A percentile compares a stretch with the other conserved stretches of the same genome.
phyloP scores from a whole-genome alignment of 2,329 filamentous ascomycete genomes.

The Fusarium lyarnte region DNA sequence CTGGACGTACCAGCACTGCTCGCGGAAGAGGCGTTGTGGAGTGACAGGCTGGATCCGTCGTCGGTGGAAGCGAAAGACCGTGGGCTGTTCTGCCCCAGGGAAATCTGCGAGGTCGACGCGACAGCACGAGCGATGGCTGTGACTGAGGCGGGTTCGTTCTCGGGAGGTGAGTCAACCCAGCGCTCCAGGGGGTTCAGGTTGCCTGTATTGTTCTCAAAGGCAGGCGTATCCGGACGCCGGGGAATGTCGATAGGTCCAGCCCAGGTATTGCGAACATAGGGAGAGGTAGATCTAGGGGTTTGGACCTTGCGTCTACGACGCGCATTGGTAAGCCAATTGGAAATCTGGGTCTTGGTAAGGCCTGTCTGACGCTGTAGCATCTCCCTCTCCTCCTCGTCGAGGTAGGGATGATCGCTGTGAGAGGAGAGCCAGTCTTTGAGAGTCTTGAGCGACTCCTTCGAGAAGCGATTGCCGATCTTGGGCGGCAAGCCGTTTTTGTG shows the following conservation, averaged over 20 bases:
- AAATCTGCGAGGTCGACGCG: rapidly evolving
- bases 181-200: neutral
- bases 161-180: neutral
- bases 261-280: neutral
- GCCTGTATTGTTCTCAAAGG: neutral
- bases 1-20: neutral
- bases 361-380: neutral
- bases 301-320: neutral
- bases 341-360: neutral
- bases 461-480: neutral
- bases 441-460: neutral
- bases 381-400: neutral
- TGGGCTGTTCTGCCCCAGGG: rapidly evolving
- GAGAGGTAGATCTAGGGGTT: neutral
- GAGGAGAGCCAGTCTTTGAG: rapidly evolving
- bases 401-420: neutral
- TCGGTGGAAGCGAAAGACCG: neutral
- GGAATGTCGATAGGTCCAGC: neutral
- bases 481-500: neutral
- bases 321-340: neutral
- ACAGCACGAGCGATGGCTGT: neutral
- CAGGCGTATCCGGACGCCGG: neutral
- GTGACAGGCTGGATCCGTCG: neutral
- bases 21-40: rapidly evolving
- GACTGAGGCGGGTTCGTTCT: neutral